A percentile compares a stretch with the other conserved stretches of the same genome.
These are phyloP conservation scores for Graphium sp. DNA, from an alignment of 2,329 filamentous ascomycete species.

Conservation along the genomic window DNA sequence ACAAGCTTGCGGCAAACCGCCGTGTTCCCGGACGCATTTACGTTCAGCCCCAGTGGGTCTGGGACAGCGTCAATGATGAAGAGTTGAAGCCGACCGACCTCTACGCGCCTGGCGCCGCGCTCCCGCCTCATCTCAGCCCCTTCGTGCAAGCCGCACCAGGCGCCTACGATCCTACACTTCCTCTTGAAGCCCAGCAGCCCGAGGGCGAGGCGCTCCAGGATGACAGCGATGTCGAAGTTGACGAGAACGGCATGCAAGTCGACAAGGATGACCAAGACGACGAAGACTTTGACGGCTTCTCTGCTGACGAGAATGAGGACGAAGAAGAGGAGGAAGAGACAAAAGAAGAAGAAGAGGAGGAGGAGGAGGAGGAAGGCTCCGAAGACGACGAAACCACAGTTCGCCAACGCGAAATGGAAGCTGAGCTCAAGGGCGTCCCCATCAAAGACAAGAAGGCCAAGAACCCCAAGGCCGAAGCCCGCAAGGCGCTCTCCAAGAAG, in stretches of 20 bases:
- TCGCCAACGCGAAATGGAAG: constrained; percentile 86
- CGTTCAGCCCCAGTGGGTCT: constrained; percentile 95
- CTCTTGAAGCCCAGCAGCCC: constrained; percentile 73
- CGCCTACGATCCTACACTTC: constrained; percentile 77
- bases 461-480: constrained; percentile 50
- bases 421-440: constrained; percentile 62
- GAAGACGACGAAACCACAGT: constrained; percentile 30
- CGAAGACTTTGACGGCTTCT: constrained; percentile 24
- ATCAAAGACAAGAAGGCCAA: constrained; percentile 28
- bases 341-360: constrained; percentile 25
- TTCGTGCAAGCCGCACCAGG: constrained; percentile 82
- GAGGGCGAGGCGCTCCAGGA: constrained; percentile 68
- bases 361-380: constrained; percentile 16
- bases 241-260: constrained; percentile 30
- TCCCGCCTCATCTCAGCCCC: constrained; percentile 89
- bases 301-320: constrained; percentile 21
- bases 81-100: constrained; percentile 73
- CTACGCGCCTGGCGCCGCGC: constrained; percentile 75
- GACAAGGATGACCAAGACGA: constrained; percentile 27
- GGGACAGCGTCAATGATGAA: constrained; percentile 90
- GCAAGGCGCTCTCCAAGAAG: constrained; percentile 53
- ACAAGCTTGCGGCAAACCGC: constrained; percentile 42
- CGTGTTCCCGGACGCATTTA: constrained; percentile 86
- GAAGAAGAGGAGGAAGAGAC: constrained; percentile 32
- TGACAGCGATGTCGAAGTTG: constrained; percentile 35